Evolutionary conservation across 1,284 basidiomycete species (phyloP).

Genomic region (Athelia sp.): DNA sequence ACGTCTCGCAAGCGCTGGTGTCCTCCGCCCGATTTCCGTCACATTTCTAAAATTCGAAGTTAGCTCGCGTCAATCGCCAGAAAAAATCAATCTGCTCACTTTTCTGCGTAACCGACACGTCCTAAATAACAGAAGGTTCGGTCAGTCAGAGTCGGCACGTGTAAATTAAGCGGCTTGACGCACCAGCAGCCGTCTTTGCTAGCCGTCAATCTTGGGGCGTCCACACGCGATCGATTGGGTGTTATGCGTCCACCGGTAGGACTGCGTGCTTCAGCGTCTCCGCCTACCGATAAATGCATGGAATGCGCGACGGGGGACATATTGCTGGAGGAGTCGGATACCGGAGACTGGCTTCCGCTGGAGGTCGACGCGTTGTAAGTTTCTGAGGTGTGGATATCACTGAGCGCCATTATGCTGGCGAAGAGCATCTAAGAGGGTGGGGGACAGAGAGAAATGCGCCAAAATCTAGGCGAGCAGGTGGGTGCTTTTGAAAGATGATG

Average conservation of each 20-base stretch:
- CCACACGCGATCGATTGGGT: conserved; percentile 35
- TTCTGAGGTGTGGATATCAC: conserved; percentile 30
- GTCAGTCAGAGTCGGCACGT: background rate
- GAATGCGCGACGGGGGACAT: conserved; percentile 36
- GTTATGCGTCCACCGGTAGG: background rate
- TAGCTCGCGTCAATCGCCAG: conserved; percentile 6
- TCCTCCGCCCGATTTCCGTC: conserved; percentile 66
- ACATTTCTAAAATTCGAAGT: conserved; percentile 55
- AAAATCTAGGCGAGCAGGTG: background rate
- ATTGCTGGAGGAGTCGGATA: conserved; percentile 33
- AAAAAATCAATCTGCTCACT: conserved; percentile 35
- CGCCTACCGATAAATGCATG: background rate
- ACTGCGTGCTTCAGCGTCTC: background rate
- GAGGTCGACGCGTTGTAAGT: conserved; percentile 27
- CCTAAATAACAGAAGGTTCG: conserved; percentile 35
- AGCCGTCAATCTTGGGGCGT: conserved; percentile 40
- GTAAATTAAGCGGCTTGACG: conserved; percentile 20
- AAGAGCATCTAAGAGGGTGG: too few relatives aligned
- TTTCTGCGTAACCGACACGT: conserved; percentile 77
- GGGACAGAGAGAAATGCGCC: too few relatives aligned
- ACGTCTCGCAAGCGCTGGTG: conserved; percentile 72
- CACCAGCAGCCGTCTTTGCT: conserved; percentile 76
- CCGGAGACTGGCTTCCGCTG: conserved; percentile 38
- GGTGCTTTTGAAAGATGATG: background rate
- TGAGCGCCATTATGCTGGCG: background rate